A percentile compares a stretch with the other conserved stretches of the same genome.
phyloP scores from a whole-genome alignment of 768 basidiomycete genomes.

The Hericium erinaceus region DNA sequence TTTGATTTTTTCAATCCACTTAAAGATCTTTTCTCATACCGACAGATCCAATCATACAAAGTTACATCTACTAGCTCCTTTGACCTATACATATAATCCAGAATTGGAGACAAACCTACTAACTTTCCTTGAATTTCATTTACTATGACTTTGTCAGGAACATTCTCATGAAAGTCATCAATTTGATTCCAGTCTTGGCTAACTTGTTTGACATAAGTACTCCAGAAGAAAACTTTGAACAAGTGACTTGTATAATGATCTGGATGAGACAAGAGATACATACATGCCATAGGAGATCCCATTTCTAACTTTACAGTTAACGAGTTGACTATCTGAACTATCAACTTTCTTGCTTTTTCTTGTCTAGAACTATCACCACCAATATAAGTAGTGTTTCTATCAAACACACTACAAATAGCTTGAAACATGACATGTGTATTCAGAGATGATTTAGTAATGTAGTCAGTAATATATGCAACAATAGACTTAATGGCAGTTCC shows the following conservation, averaged over 20 bases:
- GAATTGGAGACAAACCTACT: constrained; percentile 17
- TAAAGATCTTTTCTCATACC: neutral
- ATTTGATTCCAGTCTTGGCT: constrained; percentile 8
- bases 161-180: neutral
- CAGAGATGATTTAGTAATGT: constrained; percentile 31
- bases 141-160: constrained; percentile 8
- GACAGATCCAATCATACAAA: constrained; percentile 21
- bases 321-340: constrained; percentile 29
- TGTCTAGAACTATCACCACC: neutral
- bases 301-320: constrained; percentile 28
- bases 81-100: constrained; percentile 26
- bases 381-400: constrained; percentile 17
- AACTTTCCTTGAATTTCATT: constrained; percentile 11
- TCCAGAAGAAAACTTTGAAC: constrained; percentile 28
- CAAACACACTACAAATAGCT: constrained; percentile 17
- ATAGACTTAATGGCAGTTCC: constrained; percentile 32
- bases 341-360: constrained; percentile 20
- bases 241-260: constrained; percentile 31
- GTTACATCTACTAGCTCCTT: constrained; percentile 9
- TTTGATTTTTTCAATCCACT: neutral
- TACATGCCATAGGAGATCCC: constrained; percentile 27
- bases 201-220: constrained; percentile 21
- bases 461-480: constrained; percentile 32
- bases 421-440: constrained; percentile 32
- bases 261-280: constrained; percentile 27